These are phyloP conservation scores for Ogataea hybrid DNA, from an alignment of 1,139 yeast species.

Conservation along the genomic window DNA sequence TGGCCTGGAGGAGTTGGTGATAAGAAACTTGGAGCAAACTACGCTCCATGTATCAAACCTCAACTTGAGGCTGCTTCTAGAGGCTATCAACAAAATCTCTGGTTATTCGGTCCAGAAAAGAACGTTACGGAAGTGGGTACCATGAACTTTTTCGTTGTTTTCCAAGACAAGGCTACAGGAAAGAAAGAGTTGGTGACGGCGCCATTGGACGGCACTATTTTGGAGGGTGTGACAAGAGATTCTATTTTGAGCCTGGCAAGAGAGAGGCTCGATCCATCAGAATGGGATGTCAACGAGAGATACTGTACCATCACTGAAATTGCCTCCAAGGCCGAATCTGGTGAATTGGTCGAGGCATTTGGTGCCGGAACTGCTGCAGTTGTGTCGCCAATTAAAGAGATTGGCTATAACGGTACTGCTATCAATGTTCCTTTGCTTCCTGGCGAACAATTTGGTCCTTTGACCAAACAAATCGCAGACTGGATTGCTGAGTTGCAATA, in stretches of 20 bases:
- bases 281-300: conserved; percentile 84
- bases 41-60: conserved; percentile 92
- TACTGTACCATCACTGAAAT: conserved; percentile 79
- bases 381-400: conserved; percentile 87
- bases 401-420: conserved; percentile 72
- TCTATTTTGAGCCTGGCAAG: conserved; percentile 76
- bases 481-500: conserved; percentile 93
- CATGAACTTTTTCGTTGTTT: conserved; percentile 90
- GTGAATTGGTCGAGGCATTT: conserved; percentile 88
- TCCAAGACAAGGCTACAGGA: conserved; percentile 65
- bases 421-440: conserved; percentile 74
- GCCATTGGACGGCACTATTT: conserved; percentile 94
- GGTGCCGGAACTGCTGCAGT: conserved; percentile 98
- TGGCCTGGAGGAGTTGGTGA: conserved; percentile 99
- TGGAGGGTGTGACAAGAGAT: conserved; percentile 96
- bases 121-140: conserved; percentile 95
- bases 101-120: conserved; percentile 93
- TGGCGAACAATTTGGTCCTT: conserved; percentile 76
- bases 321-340: conserved; percentile 69
- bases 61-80: conserved; percentile 82
- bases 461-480: conserved; percentile 69
- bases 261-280: conserved; percentile 63
- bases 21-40: conserved; percentile 94
- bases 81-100: conserved; percentile 93
- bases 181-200: conserved; percentile 93